A percentile compares a stretch with the other conserved stretches of the same genome.
These are phyloP conservation scores for Coelomomyces lativittatus DNA, from an alignment of 371 early-diverging fungal species.

Conservation along the genomic window DNA sequence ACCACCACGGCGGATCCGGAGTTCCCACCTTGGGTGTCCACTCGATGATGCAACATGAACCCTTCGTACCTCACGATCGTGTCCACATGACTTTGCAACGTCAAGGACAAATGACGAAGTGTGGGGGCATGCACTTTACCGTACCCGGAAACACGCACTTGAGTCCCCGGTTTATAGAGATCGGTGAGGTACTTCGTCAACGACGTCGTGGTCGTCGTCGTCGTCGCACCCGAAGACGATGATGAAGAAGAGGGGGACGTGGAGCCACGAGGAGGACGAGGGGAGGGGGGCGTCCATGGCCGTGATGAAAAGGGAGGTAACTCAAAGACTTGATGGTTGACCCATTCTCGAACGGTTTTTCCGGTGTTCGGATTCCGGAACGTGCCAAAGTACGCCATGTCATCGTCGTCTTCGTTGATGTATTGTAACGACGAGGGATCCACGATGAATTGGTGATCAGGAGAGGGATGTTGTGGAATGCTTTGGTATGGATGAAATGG, in stretches of 20 bases:
- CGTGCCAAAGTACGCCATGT: slow-evolving; percentile 1
- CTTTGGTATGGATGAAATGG: too few species aligned
- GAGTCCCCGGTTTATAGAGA: not conserved
- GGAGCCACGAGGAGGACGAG: too few species aligned
- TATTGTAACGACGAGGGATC: not conserved
- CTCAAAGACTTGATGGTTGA: not conserved
- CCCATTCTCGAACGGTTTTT: not conserved
- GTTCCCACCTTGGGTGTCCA: not conserved
- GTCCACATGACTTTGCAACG: not conserved
- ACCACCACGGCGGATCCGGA: not conserved
- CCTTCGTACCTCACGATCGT: too few species aligned
- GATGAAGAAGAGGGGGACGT: not conserved
- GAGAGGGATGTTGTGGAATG: not conserved
- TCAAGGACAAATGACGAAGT: not conserved
- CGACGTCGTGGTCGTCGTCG: too few species aligned
- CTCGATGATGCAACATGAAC: not conserved
- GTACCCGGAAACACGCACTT: not conserved
- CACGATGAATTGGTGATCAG: not conserved
- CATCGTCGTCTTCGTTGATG: not conserved
- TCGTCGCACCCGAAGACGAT: not conserved
- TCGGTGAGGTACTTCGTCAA: too few species aligned
- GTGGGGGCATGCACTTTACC: not conserved
- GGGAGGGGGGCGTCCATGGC: too few species aligned
- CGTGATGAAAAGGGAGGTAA: too few species aligned
- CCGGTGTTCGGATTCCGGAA: slow-evolving; percentile 3